Percentiles rank a stretch among this genome's conserved stretches.
Conservation (phyloP, 257 asterid genomes). For the Fraxinus anomala region DNA sequence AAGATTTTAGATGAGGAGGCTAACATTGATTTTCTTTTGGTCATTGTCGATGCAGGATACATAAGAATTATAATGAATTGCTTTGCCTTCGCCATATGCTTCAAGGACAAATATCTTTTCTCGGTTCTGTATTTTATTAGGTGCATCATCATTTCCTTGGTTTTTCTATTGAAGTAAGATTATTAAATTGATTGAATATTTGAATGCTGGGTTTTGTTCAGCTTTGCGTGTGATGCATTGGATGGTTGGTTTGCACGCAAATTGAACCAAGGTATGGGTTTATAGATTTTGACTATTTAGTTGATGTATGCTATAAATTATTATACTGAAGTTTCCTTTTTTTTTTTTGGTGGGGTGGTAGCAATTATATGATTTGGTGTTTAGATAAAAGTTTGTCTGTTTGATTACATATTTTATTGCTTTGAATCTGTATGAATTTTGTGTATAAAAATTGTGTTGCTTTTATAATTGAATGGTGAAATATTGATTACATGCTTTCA, state of each 20-base stretch:
- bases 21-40: neutral
- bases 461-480: conserved; percentile 6
- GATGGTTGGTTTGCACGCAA: conserved; percentile 98
- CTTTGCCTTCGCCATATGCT: conserved; percentile 88
- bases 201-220: conserved; percentile 26
- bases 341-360: too few species aligned
- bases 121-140: conserved; percentile 81
- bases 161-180: conserved; percentile 19
- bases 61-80: conserved; percentile 79
- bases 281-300: conserved; percentile 15
- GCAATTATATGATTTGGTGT: neutral
- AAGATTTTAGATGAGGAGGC: neutral
- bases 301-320: neutral
- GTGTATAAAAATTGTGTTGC: neutral
- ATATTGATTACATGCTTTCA: neutral
- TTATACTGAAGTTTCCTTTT: neutral
- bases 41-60: conserved; percentile 54
- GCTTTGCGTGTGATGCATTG: conserved; percentile 96
- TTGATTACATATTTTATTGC: conserved; percentile 1
- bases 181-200: conserved; percentile 23
- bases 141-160: conserved; percentile 32
- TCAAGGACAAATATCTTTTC: conserved; percentile 71
- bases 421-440: conserved; percentile 17
- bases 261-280: conserved; percentile 85
- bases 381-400: neutral